Evolutionary conservation across 441 rosid genomes (phyloP).

Genomic region (Aquilaria agallochum): DNA sequence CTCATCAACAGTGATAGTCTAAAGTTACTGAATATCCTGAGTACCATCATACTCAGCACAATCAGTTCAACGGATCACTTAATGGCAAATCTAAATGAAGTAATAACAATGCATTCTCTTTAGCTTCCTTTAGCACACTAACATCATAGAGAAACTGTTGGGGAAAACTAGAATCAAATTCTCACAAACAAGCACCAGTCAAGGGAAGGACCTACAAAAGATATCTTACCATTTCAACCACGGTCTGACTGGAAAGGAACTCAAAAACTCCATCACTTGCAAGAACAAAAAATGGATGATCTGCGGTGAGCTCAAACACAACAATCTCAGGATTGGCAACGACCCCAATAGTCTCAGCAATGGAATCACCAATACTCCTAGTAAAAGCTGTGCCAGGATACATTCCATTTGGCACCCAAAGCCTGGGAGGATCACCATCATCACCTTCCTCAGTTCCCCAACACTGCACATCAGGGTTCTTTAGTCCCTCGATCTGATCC

Average conservation of each 20-base stretch:
- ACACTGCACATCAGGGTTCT: constrained; percentile 90
- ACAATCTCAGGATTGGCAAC: constrained; percentile 97
- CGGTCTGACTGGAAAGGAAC: constrained; percentile 92
- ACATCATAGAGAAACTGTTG: no score
- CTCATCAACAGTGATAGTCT: no score
- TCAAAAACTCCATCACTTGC: constrained; percentile 99
- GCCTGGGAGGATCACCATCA: constrained; percentile 98
- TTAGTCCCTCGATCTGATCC: constrained; percentile 98
- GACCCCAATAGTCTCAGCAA: constrained; percentile 96
- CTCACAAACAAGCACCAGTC: background rate
- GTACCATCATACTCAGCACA: no score
- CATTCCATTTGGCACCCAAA: constrained; percentile 97
- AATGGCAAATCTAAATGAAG: no score
- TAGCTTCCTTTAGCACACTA: no score
- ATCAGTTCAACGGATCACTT: no score
- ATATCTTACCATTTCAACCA: constrained; percentile 98
- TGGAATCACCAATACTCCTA: constrained; percentile 94
- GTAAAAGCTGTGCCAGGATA: constrained; percentile 99
- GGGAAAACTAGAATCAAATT: no score
- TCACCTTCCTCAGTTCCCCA: constrained; percentile 98
- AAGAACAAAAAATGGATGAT: constrained; percentile 91
- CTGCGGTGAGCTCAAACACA: constrained; percentile 75
- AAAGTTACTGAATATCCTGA: no score
- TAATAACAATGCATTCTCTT: no score
- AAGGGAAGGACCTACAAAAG: constrained; percentile 8